Conservation (phyloP, 2,329 filamentous ascomycete species). For the Rhynchosporium agropyri region DNA sequence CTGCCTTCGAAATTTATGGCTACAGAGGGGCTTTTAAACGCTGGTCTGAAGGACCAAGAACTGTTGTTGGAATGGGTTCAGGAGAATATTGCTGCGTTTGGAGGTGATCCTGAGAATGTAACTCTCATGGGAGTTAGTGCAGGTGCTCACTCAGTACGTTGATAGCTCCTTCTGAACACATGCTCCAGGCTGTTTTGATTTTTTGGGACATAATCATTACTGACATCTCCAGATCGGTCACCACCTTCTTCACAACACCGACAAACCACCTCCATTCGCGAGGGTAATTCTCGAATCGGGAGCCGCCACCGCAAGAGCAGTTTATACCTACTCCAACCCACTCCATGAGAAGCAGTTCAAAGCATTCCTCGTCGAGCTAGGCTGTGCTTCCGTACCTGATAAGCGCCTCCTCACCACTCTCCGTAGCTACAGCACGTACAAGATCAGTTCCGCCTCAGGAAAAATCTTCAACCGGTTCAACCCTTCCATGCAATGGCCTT, state of each 20-base stretch:
- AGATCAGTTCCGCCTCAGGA: conserved; percentile 48
- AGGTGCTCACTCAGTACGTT: conserved; percentile 61
- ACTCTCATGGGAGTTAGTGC: conserved; percentile 65
- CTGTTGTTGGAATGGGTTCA: conserved; percentile 61
- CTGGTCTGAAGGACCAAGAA: conserved; percentile 66
- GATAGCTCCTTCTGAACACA: conserved; percentile 4
- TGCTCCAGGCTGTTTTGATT: neutral
- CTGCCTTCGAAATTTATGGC: conserved; percentile 58
- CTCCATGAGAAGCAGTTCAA: conserved; percentile 59
- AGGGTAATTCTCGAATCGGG: conserved; percentile 61
- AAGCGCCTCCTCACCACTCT: conserved; percentile 56
- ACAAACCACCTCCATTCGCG: conserved; percentile 48
- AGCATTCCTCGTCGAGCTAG: conserved; percentile 57
- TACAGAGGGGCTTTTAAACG: conserved; percentile 60
- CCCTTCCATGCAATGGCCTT: conserved; percentile 59
- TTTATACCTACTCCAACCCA: conserved; percentile 56
- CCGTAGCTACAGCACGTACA: conserved; percentile 46
- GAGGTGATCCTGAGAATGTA: conserved; percentile 59
- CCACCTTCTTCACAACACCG: conserved; percentile 58
- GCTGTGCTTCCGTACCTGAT: conserved; percentile 48
- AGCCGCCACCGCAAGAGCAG: conserved; percentile 56
- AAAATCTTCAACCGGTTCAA: conserved; percentile 50
- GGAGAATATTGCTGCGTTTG: conserved; percentile 61
- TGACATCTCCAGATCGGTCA: conserved; percentile 59
- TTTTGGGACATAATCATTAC: neutral